Conservation (phyloP, 495 filamentous ascomycete genomes). For the Penicillium ucsense region DNA sequence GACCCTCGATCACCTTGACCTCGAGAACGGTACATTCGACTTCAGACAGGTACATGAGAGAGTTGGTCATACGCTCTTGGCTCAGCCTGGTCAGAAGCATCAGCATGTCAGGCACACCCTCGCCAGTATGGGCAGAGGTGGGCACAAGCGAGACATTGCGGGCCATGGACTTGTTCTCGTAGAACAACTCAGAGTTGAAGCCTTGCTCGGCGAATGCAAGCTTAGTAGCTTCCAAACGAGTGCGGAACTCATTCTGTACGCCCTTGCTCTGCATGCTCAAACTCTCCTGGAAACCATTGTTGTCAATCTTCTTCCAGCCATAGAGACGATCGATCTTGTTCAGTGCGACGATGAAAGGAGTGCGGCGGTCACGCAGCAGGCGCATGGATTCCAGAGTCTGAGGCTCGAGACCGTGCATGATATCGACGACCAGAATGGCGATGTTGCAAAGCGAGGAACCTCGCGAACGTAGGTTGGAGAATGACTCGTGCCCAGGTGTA, state of each 20-base stretch:
- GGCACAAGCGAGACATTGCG: slow-evolving; percentile 89
- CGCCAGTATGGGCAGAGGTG: slow-evolving; percentile 93
- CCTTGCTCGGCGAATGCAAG: slow-evolving; percentile 90
- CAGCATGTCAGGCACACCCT: slow-evolving; percentile 98
- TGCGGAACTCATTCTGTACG: slow-evolving; percentile 90
- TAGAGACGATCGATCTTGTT: slow-evolving; percentile 99
- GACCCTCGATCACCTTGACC: slow-evolving; percentile 97
- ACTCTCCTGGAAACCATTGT: slow-evolving; percentile 95
- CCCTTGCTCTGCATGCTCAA: slow-evolving; percentile 83
- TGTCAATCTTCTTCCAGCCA: slow-evolving; percentile 93
- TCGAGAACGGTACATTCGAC: slow-evolving; percentile 97
- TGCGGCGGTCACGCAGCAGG: slow-evolving; percentile 84
- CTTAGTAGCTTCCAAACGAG: slow-evolving; percentile 84
- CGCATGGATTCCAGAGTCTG: slow-evolving; percentile 98
- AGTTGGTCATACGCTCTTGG: slow-evolving; percentile 96
- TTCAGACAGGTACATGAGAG: slow-evolving; percentile 96
- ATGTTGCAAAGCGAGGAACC: slow-evolving; percentile 99
- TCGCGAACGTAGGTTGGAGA: slow-evolving; percentile 92
- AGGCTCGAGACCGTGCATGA: slow-evolving; percentile 98
- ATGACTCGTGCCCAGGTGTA: slow-evolving; percentile 99
- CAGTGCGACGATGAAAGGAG: slow-evolving; percentile 95
- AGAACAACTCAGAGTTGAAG: slow-evolving; percentile 95
- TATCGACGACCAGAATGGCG: slow-evolving; percentile 97
- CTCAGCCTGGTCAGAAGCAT: slow-evolving; percentile 87
- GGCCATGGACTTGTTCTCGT: slow-evolving; percentile 96